These are phyloP conservation scores for Aureobasidium leucospermi DNA, from an alignment of 2,329 filamentous ascomycete genomes.

Conservation along the genomic window DNA sequence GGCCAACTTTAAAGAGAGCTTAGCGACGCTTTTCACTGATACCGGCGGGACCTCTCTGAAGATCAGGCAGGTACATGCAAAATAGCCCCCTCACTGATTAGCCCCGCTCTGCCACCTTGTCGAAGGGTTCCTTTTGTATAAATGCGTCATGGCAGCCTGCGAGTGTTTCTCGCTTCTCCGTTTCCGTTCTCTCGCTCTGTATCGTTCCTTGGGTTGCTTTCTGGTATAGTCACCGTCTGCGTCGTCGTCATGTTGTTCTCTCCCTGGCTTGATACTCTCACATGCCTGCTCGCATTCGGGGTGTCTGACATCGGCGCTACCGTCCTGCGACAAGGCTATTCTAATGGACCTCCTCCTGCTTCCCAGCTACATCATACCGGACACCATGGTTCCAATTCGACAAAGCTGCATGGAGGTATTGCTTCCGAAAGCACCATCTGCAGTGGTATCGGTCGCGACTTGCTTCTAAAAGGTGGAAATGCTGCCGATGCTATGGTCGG, in stretches of 20 bases:
- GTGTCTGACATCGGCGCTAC: background rate
- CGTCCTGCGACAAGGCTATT: background rate
- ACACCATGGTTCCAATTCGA: background rate
- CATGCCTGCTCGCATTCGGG: slow-evolving; percentile 2
- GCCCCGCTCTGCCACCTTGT: background rate
- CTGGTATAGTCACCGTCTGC: background rate
- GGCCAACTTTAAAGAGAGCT: background rate
- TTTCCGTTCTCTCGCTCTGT: background rate
- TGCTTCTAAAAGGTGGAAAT: slow-evolving; percentile 44
- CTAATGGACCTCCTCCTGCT: background rate
- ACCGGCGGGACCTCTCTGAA: background rate
- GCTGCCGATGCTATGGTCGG: slow-evolving; percentile 44
- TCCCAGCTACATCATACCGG: background rate
- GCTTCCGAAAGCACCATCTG: slow-evolving; percentile 40
- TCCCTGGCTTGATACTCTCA: background rate
- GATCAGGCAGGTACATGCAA: background rate
- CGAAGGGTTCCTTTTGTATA: background rate
- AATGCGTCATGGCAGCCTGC: background rate
- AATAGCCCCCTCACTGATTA: background rate
- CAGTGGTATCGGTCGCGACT: slow-evolving; percentile 39
- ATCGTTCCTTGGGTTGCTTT: background rate
- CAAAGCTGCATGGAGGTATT: slow-evolving; percentile 33
- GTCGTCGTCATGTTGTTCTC: background rate
- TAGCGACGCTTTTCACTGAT: background rate
- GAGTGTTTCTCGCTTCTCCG: background rate